Base-by-base conservation (phyloP, 345 rosid genomes). In the Murraya paniculata region DNA sequence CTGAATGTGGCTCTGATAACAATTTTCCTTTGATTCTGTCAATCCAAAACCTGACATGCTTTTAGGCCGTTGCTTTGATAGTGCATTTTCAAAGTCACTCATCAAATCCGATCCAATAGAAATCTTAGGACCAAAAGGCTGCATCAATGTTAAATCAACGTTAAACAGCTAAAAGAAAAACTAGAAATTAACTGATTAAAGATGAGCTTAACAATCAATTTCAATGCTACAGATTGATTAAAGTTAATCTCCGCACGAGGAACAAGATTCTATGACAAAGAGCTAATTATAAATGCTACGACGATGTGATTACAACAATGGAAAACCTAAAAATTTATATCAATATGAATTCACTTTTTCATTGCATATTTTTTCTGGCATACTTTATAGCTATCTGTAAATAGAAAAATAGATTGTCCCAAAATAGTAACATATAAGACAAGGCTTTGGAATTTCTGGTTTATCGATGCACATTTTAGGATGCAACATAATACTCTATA, bases 31-130 rank as follows among this genome's bases (percentile, higher is more conserved):
- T 14, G 86, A 80, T n/a, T 93, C 88, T 5, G 76, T 30, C 86
- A 97, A 82, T 60, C 84, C 82, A 78, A 79, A 83, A 60, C 93
- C 91, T 22, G 94, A 89, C 80, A 82, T 85, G 86, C 82, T 87
- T 70, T 82, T 85, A 25, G 88, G 75, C 69, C 93, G 78, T 80
- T 89, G 97, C 79, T 84, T 87, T 73, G 89, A 81, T 76, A 97
- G 82, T n/a, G 98, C 97, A 84, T 89, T 92, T 79, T 94, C 98
- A 75, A 97, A 87, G 61, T 91, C 96, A 21, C 81, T 73, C 92
- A 94, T 85, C 82, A 97, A 88, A 84, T 93, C 94, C 64, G 87
- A 86, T 68, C 89, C 84, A 39, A 55, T 33, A 28, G 85, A 82
- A 67, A 83, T 81, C 55, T 74, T 81, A 64, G 68, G 48, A 75